phyloP scores from a whole-genome alignment of 2,329 filamentous ascomycete species.

The Aureobasidium sp. region DNA sequence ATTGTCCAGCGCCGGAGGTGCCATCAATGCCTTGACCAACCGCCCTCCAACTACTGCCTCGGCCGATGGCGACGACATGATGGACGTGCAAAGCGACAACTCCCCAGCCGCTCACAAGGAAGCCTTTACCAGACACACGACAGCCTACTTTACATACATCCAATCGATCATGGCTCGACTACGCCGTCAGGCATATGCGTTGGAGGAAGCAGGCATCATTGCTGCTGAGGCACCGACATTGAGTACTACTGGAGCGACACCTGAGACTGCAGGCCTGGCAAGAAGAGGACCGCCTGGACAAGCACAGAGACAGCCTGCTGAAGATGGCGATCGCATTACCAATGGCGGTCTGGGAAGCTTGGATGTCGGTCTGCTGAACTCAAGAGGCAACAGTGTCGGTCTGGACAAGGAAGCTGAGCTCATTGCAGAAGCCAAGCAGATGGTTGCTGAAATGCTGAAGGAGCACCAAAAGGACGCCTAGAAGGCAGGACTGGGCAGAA shows the following conservation, averaged over 20 bases:
- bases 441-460: conserved; percentile 37
- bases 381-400: conserved; percentile 71
- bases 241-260: conserved; percentile 20
- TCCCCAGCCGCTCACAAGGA: conserved; percentile 37
- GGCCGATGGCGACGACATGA: conserved; percentile 40
- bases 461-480: not conserved
- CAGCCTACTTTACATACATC: conserved; percentile 62
- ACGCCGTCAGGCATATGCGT: conserved; percentile 65
- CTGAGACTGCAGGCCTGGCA: conserved; percentile 11
- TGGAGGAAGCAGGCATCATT: conserved; percentile 76
- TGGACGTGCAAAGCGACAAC: conserved; percentile 22
- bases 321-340: conserved; percentile 25
- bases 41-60: conserved; percentile 35
- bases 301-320: conserved; percentile 13
- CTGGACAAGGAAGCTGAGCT: conserved; percentile 77
- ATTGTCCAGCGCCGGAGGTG: conserved; percentile 51
- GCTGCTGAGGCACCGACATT: conserved; percentile 34
- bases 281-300: conserved; percentile 12
- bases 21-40: conserved; percentile 56
- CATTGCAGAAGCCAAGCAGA: conserved; percentile 53
- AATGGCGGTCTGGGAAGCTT: conserved; percentile 48
- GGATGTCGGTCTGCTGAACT: conserved; percentile 86
- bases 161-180: conserved; percentile 67
- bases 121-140: conserved; percentile 48
- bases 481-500: not conserved